Conservation (phyloP, 495 filamentous ascomycete species). For the Parathielavia appendiculata region DNA sequence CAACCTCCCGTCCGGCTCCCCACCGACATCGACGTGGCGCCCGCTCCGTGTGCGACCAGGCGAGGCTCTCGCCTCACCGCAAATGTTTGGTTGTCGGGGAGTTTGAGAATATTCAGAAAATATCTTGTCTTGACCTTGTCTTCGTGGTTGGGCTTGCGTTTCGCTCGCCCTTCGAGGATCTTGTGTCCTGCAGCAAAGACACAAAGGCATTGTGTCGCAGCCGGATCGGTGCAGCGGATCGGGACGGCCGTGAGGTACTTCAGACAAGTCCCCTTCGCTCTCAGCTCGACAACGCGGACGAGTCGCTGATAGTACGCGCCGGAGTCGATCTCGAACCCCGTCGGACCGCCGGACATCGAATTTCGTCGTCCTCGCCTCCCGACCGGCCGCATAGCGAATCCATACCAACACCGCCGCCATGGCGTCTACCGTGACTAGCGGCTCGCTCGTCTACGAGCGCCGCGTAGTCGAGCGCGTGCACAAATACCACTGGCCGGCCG, state of each 20-base stretch:
- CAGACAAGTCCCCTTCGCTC: neutral
- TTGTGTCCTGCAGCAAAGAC: neutral
- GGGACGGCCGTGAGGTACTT: neutral
- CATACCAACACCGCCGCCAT: slow-evolving; percentile 27
- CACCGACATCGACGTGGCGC: slow-evolving; percentile 20
- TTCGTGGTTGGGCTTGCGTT: neutral
- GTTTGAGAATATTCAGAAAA: neutral
- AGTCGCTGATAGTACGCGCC: too few relatives aligned
- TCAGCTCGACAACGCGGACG: too few relatives aligned
- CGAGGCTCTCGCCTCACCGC: slow-evolving; percentile 10
- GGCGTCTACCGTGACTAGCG: slow-evolving; percentile 38
- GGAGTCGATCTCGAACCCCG: neutral
- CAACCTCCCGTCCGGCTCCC: slow-evolving; percentile 2
- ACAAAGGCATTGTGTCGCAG: neutral
- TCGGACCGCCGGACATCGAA: neutral
- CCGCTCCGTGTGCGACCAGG: slow-evolving; percentile 4
- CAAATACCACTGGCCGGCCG: slow-evolving; percentile 89
- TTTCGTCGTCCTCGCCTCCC: neutral
- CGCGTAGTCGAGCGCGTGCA: slow-evolving; percentile 47
- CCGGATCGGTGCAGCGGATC: neutral
- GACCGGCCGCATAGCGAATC: neutral
- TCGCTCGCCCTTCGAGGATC: neutral
- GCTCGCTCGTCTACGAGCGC: slow-evolving; percentile 41
- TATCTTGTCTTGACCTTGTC: too few relatives aligned
- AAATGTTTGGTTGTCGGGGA: neutral